These are phyloP conservation scores for Ostreobium quekettii DNA, from an alignment of 139 green algal species.

Conservation along the genomic window DNA sequence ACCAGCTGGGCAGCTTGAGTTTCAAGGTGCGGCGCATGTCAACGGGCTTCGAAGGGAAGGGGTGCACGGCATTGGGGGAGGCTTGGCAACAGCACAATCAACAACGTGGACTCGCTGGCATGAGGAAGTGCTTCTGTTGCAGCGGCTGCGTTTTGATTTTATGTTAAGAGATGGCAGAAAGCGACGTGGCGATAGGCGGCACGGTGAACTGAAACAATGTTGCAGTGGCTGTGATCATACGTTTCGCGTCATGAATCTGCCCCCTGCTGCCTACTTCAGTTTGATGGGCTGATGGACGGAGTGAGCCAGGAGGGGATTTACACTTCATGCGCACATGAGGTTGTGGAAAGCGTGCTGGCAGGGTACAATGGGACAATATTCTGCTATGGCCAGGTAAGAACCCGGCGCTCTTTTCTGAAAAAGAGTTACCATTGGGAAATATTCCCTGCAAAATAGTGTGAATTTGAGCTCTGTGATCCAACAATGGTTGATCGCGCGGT, in stretches of 20 bases:
- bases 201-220: neutral
- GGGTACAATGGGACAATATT: conserved; percentile 74
- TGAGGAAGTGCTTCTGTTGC: neutral
- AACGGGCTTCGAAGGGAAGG: too few species aligned
- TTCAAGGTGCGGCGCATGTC: conserved; percentile 44
- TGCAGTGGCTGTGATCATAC: neutral
- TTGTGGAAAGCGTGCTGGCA: conserved; percentile 52
- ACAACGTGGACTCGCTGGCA: neutral
- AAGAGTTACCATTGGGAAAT: too few species aligned
- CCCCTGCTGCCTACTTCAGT: conserved; percentile 36
- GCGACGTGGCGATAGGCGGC: neutral
- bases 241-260: neutral
- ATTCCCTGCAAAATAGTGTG: too few species aligned
- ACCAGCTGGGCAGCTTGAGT: conserved; percentile 44
- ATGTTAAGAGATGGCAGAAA: neutral
- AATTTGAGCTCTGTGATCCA: too few species aligned
- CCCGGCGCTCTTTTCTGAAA: too few species aligned
- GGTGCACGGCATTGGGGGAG: too few species aligned
- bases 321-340: conserved; percentile 37
- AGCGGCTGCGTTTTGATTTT: neutral
- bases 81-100: too few species aligned
- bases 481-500: too few species aligned
- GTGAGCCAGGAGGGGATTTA: conserved; percentile 57
- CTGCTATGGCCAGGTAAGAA: conserved; percentile 57
- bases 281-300: conserved; percentile 60